Evolutionary conservation across 2,329 filamentous ascomycete genomes (phyloP).

Genomic region (Zelopaecilomyces penicillatus): DNA sequence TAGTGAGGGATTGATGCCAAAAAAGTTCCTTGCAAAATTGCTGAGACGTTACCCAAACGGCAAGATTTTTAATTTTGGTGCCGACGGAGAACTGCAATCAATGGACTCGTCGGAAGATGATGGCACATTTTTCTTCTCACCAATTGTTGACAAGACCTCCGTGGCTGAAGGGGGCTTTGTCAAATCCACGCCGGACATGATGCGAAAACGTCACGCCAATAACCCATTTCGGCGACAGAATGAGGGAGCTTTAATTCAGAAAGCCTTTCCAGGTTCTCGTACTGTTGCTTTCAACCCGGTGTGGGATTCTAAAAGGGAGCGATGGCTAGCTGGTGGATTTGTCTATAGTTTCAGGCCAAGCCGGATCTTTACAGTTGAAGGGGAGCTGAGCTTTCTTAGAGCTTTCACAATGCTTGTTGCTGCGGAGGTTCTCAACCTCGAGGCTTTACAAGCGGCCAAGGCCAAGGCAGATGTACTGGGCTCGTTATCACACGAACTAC

Average conservation of each 20-base stretch:
- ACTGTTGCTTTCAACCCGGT: conserved; percentile 40
- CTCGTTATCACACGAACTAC: conserved; percentile 52
- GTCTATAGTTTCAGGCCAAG: conserved; percentile 37
- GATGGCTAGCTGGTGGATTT: conserved; percentile 43
- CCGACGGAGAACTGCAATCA: conserved; percentile 25
- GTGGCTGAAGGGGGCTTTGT: neutral
- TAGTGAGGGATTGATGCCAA: conserved; percentile 21
- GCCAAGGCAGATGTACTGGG: conserved; percentile 51
- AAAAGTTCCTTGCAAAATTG: conserved; percentile 31
- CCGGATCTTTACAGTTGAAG: conserved; percentile 34
- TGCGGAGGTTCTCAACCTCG: conserved; percentile 43
- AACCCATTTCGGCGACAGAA: conserved; percentile 1
- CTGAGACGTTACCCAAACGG: conserved; percentile 37
- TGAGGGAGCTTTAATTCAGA: conserved; percentile 19
- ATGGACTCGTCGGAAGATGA: conserved; percentile 21
- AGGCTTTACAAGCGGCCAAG: conserved; percentile 28
- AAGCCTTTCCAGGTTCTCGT: conserved; percentile 33
- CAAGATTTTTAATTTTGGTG: conserved; percentile 36
- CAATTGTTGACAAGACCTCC: neutral
- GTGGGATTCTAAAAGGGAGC: conserved; percentile 36
- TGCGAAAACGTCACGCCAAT: neutral
- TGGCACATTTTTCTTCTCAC: too few relatives aligned
- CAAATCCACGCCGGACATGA: neutral
- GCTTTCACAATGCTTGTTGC: conserved; percentile 48
- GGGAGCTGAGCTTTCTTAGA: conserved; percentile 42